Evolutionary conservation across 768 basidiomycete species (phyloP).

Genomic region (Rhizopogon sp.): DNA sequence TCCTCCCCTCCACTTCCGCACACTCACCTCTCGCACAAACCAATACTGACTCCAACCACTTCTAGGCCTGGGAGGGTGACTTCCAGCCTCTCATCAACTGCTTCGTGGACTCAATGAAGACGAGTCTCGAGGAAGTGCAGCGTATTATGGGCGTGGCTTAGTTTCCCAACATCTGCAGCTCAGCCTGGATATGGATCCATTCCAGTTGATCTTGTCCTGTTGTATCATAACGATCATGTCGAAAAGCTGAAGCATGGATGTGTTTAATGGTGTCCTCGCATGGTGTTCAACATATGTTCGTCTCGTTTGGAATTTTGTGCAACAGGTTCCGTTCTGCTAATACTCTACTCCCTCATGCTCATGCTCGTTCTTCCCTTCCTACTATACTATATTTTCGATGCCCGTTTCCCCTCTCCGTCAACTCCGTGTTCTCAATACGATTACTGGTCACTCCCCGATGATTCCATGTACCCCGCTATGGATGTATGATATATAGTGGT

Average conservation of each 20-base stretch:
- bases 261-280: not conserved
- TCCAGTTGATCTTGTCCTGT: not conserved
- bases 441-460: not conserved
- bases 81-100: slow-evolving; percentile 28
- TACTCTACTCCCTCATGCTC: not conserved
- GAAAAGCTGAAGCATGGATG: not conserved
- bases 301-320: not conserved
- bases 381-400: too few species aligned
- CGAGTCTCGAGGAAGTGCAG: slow-evolving; percentile 22
- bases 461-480: not conserved
- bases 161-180: not conserved
- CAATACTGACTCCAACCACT: not conserved
- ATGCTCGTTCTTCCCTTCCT: not conserved
- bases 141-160: slow-evolving; percentile 17
- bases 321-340: not conserved
- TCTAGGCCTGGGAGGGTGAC: slow-evolving; percentile 29
- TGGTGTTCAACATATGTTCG: too few species aligned
- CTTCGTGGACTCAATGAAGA: slow-evolving; percentile 21
- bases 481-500: not conserved
- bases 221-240: not conserved
- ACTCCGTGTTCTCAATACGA: not conserved
- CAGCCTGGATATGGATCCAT: not conserved
- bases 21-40: not conserved
- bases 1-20: too few species aligned
- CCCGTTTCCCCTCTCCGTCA: not conserved